Conservation (phyloP, 2,329 filamentous ascomycete species). For the Colletotrichum eremochloae region DNA sequence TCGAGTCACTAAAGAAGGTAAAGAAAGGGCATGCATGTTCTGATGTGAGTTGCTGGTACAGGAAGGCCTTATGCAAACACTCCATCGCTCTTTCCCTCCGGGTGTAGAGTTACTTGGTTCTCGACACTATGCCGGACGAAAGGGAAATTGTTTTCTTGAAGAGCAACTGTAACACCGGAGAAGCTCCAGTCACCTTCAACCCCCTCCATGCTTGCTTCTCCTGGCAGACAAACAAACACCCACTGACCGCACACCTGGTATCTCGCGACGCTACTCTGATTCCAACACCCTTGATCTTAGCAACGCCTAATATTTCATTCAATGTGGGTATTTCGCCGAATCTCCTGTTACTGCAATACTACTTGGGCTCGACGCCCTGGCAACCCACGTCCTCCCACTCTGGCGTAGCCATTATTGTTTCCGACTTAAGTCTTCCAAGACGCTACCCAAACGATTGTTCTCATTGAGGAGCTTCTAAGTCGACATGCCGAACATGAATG, state of each 20-base stretch:
- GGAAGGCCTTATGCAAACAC: background rate
- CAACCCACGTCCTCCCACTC: background rate
- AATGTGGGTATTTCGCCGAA: background rate
- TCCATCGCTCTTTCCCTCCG: background rate
- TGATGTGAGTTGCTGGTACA: background rate
- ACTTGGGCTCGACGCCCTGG: background rate
- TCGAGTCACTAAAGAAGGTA: background rate
- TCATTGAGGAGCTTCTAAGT: background rate
- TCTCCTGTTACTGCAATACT: background rate
- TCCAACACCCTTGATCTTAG: background rate
- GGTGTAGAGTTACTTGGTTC: background rate
- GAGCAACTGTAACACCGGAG: background rate
- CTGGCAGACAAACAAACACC: background rate
- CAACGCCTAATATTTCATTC: no score
- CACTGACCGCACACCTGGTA: background rate
- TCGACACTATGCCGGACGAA: background rate
- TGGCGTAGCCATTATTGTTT: background rate
- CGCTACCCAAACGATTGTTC: background rate
- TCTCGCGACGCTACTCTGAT: background rate
- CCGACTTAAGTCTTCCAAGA: background rate
- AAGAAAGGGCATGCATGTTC: background rate
- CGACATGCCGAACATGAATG: background rate
- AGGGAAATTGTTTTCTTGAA: no score
- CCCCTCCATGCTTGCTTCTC: background rate
- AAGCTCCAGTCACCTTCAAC: background rate